phyloP scores from a whole-genome alignment of 257 asterid species.

The Nyctanthes arbortristis region DNA sequence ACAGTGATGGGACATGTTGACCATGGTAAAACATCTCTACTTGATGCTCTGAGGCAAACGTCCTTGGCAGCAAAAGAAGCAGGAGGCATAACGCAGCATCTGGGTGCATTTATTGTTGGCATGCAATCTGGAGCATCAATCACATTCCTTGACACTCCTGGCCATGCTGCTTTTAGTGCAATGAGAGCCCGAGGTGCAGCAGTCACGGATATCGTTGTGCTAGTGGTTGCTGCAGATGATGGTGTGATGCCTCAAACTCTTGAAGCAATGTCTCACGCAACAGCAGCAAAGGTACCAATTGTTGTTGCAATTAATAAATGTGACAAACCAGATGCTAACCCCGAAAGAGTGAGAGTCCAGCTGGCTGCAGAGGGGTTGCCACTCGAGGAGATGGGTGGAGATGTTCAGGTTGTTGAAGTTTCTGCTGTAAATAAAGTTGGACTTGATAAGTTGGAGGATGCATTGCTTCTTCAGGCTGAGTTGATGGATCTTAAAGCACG shows the following conservation, averaged over 20 bases:
- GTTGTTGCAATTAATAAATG: slow-evolving; percentile 95
- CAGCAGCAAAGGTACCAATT: slow-evolving; percentile 74
- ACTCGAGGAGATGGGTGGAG: slow-evolving; percentile 97
- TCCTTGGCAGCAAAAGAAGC: slow-evolving; percentile 96
- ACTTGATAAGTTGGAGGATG: slow-evolving; percentile 83
- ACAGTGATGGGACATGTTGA: slow-evolving; percentile 99
- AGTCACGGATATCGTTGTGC: slow-evolving; percentile 86
- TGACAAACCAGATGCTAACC: slow-evolving; percentile 81
- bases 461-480: slow-evolving; percentile 92
- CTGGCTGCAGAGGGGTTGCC: slow-evolving; percentile 82
- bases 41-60: slow-evolving; percentile 88
- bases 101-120: slow-evolving; percentile 93
- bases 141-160: slow-evolving; percentile 98
- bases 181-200: slow-evolving; percentile 99
- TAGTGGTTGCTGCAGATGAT: slow-evolving; percentile 98
- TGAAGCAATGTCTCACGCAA: slow-evolving; percentile 96
- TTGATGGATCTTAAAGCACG: slow-evolving; percentile 89
- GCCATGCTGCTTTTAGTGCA: slow-evolving; percentile 98
- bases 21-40: slow-evolving; percentile 93
- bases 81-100: slow-evolving; percentile 96
- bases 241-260: slow-evolving; percentile 98
- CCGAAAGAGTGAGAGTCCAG: slow-evolving; percentile 78
- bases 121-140: slow-evolving; percentile 91
- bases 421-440: slow-evolving; percentile 75
- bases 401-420: slow-evolving; percentile 93